Evolutionary conservation across 1,284 basidiomycete species (phyloP).

Genomic region (Leccinum solheimii): DNA sequence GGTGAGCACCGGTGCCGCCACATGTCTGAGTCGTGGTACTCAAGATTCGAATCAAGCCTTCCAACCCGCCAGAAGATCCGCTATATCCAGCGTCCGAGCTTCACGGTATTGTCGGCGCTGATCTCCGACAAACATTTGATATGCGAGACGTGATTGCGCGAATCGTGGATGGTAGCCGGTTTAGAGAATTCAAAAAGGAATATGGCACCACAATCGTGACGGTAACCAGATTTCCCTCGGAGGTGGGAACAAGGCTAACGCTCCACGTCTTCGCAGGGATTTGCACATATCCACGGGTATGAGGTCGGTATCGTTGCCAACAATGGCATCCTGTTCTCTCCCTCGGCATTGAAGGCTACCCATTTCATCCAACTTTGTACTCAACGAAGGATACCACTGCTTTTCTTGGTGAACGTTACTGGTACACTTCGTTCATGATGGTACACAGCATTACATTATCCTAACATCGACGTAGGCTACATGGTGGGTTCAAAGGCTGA

Average conservation of each 20-base stretch:
- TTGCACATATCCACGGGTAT: conserved; percentile 88
- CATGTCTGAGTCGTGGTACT: conserved; percentile 8
- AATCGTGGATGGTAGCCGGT: conserved; percentile 87
- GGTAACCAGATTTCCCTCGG: conserved; percentile 41
- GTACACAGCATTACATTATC: not conserved
- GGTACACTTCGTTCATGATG: conserved; percentile 39
- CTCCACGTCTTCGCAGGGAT: conserved; percentile 57
- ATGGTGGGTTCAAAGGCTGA: conserved; percentile 97
- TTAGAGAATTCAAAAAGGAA: conserved; percentile 95
- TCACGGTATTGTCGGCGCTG: conserved; percentile 89
- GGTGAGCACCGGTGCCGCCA: conserved; percentile 42
- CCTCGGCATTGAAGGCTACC: conserved; percentile 90
- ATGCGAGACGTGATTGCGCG: conserved; percentile 93
- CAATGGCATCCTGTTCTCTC: conserved; percentile 93
- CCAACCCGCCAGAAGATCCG: conserved; percentile 64
- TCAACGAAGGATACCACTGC: conserved; percentile 84
- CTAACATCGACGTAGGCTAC: conserved; percentile 54
- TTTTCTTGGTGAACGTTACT: conserved; percentile 94
- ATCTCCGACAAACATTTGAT: conserved; percentile 85
- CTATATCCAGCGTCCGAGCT: conserved; percentile 81
- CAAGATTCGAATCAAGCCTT: conserved; percentile 47
- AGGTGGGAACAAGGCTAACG: conserved; percentile 8
- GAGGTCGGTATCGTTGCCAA: conserved; percentile 90
- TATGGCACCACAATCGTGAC: conserved; percentile 91
- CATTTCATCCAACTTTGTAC: conserved; percentile 96